These are phyloP conservation scores for Lactarius vividus DNA, from an alignment of 768 basidiomycete genomes.

Conservation along the genomic window DNA sequence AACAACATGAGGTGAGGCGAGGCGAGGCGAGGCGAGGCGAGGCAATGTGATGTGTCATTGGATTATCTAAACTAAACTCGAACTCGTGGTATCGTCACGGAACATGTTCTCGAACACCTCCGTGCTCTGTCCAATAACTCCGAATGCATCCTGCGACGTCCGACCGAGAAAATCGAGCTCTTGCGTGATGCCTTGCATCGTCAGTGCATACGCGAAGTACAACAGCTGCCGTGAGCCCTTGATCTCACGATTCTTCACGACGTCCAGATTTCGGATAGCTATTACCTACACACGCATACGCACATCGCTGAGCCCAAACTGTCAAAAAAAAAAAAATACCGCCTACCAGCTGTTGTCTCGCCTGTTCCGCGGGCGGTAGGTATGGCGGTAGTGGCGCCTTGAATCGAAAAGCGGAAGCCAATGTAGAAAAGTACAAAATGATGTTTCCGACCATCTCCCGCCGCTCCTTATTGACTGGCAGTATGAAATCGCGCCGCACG, in stretches of 20 bases:
- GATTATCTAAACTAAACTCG: conserved; percentile 1
- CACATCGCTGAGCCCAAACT: neutral
- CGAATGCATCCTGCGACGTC: conserved; percentile 86
- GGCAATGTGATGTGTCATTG: neutral
- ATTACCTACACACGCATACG: conserved; percentile 52
- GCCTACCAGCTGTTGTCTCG: conserved; percentile 72
- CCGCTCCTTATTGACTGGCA: conserved; percentile 85
- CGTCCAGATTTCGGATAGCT: conserved; percentile 79
- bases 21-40: neutral
- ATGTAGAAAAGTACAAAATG: conserved; percentile 80
- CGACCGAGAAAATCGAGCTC: conserved; percentile 82
- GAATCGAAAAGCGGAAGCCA: conserved; percentile 75
- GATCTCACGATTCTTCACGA: conserved; percentile 80
- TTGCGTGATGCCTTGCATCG: conserved; percentile 91
- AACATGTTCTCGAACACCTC: conserved; percentile 86
- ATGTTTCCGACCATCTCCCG: conserved; percentile 96
- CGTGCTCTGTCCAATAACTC: conserved; percentile 80
- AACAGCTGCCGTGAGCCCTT: conserved; percentile 82
- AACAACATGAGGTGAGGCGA: too few species aligned
- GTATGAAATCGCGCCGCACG: conserved; percentile 82
- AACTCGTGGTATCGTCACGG: conserved; percentile 19
- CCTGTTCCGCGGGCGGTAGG: conserved; percentile 87
- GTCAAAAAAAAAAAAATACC: neutral
- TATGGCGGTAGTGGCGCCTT: conserved; percentile 96
- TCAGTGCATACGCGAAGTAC: conserved; percentile 91